Evolutionary conservation across 108 stramenopile species (phyloP).

Genomic region (Fragilariopsis cylindrus): DNA sequence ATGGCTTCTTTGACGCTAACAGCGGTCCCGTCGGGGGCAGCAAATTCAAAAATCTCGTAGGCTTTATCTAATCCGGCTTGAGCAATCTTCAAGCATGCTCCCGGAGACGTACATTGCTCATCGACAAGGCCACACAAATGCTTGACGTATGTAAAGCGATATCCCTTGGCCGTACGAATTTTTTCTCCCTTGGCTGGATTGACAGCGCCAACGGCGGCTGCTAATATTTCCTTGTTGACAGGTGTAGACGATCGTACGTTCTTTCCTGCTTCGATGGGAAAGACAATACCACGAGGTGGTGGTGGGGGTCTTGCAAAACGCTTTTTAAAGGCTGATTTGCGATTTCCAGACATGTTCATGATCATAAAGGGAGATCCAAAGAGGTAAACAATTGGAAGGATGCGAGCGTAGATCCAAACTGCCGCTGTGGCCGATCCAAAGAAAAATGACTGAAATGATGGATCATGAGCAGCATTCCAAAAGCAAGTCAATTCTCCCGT

Average conservation of each 20-base stretch:
- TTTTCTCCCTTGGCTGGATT: constrained; percentile 61
- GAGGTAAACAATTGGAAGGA: constrained; percentile 79
- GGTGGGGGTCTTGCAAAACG: constrained; percentile 86
- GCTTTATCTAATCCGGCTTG: constrained; percentile 91
- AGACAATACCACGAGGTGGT: constrained; percentile 87
- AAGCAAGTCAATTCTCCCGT: constrained; percentile 88
- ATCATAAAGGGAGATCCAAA: constrained; percentile 93
- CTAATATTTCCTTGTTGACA: constrained; percentile 83
- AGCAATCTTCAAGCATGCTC: constrained; percentile 84
- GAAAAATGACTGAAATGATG: constrained; percentile 31
- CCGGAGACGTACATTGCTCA: constrained; percentile 77
- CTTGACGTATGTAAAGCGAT: constrained; percentile 91
- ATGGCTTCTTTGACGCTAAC: constrained; percentile 83
- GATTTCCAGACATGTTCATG: constrained; percentile 92
- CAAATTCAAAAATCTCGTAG: constrained; percentile 91
- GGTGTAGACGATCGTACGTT: constrained; percentile 87
- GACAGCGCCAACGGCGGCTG: constrained; percentile 85
- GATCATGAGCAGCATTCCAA: constrained; percentile 62
- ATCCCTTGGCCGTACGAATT: constrained; percentile 66
- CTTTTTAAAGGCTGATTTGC: constrained; percentile 91
- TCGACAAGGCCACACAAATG: constrained; percentile 88
- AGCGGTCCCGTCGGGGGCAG: constrained; percentile 75
- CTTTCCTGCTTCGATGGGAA: constrained; percentile 73
- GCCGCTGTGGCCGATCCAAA: constrained; percentile 40
- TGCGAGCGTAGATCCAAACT: constrained; percentile 49